Base-by-base conservation (phyloP, 2,329 filamentous ascomycete species). In the Trichoderma atrobrunneum region DNA sequence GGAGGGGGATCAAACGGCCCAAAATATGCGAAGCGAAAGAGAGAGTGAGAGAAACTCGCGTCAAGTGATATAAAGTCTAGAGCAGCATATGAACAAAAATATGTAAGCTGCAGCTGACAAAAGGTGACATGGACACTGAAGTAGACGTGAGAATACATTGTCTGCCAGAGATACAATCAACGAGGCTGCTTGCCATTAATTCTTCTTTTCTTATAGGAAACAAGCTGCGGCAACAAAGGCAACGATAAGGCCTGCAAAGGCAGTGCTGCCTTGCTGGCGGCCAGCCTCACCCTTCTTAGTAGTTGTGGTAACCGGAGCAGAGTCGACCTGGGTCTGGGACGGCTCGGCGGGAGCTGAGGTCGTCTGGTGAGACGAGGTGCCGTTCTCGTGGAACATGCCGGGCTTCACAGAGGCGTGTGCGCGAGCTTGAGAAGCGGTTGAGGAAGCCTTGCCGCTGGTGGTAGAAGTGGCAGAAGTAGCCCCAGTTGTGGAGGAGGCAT, bases 311-410 rank as follows among this genome's bases (percentile, higher is more conserved):
- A 83, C 76, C 11, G 79, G 74, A 12, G 79, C 74, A 26, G 79
- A 76, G 14, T 77, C 77, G 57, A 72, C 72, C 65, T 78, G 72
- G 54, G 78, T 74, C 21, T 77, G 72, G 10, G 77, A 75, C 14
- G 78, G 74, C 26, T 73, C 73, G 36, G 71, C 72, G 11, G 63
- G 54, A 1, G 51, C 39, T 18, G 70, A 14, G 16, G 70, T 51
- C 6, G 63, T 62, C 59, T 72, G 11, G 28, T 73, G 6, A 73
- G 71, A 48, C 14, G 77, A 74, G 21, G 82, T 85, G 74, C 77
- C 78, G 71, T 87, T 87, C 80, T 89, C 86, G 71, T 86, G 85
- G 83, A 89, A 89, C 75, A 89, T 82, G 75, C 84, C 87, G 16
- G 84, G 84, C 72, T 77, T 73, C 51, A 81, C 76, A n/a, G 78